Evolutionary conservation across 1,284 basidiomycete species (phyloP).

Genomic region (Xerocomus cyaneibrunnescens): DNA sequence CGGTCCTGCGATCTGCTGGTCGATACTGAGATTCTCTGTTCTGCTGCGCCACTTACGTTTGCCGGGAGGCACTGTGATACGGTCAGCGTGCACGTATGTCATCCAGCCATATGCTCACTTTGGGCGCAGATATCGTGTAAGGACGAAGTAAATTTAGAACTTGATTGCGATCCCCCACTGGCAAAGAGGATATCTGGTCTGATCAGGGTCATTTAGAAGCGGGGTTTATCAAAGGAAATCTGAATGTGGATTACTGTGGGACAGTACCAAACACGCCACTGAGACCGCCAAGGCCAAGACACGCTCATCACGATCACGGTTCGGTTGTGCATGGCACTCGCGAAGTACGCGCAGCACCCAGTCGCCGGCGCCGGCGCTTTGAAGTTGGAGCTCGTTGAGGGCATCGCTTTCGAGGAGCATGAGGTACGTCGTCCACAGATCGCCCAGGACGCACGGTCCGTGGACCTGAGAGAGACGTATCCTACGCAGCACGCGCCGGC

Average conservation of each 20-base stretch:
- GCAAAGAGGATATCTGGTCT: constrained; percentile 40
- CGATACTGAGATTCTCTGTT: constrained; percentile 19
- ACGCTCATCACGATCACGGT: constrained; percentile 12
- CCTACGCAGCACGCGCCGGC: constrained; percentile 46
- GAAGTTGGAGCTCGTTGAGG: constrained; percentile 45
- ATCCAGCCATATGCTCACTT: constrained; percentile 29
- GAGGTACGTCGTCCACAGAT: constrained; percentile 51
- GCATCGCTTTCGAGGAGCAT: constrained; percentile 52
- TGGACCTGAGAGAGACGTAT: constrained; percentile 40
- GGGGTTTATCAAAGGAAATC: constrained; percentile 24
- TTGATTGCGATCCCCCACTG: constrained; percentile 34
- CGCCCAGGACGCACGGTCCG: constrained; percentile 33
- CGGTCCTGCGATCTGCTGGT: constrained; percentile 26
- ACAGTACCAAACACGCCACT: constrained; percentile 37
- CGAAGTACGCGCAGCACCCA: constrained; percentile 35
- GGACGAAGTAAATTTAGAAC: constrained; percentile 42
- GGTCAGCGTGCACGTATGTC: constrained; percentile 17
- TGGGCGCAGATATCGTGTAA: constrained; percentile 30
- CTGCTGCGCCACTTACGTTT: constrained; percentile 32
- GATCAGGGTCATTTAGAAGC: constrained; percentile 25
- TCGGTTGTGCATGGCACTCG: constrained; percentile 13
- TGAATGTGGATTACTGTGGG: constrained; percentile 36
- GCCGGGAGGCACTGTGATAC: constrained; percentile 22
- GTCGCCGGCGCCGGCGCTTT: constrained; percentile 36
- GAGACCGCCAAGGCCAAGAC: constrained; percentile 31